Evolutionary conservation across 2,329 filamentous ascomycete species (phyloP).

Genomic region (Penicillium sp.): DNA sequence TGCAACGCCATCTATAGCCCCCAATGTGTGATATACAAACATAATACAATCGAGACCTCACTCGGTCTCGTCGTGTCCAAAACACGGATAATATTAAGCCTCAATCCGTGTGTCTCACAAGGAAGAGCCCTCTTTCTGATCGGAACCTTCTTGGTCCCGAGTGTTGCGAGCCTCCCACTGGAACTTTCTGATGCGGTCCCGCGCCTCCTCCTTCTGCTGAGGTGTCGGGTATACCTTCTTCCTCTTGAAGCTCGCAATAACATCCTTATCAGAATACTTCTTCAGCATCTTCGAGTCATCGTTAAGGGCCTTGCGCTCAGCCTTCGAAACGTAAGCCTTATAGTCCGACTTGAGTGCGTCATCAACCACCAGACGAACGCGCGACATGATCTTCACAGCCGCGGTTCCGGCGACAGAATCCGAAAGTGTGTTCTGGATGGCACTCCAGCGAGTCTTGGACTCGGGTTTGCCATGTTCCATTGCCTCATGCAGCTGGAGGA

Average conservation of each 20-base stretch:
- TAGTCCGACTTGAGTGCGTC: conserved; percentile 30
- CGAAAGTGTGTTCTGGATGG: conserved; percentile 14
- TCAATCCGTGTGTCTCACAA: background rate
- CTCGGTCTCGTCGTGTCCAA: background rate
- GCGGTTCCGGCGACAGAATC: conserved; percentile 24
- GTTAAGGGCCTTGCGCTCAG: conserved; percentile 21
- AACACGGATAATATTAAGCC: background rate
- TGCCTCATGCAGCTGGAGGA: conserved; percentile 29
- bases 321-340: conserved; percentile 23
- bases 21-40: conserved; percentile 18
- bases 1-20: conserved; percentile 16
- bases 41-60: conserved; percentile 14
- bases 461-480: conserved; percentile 20
- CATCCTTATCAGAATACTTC: conserved; percentile 29
- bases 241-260: conserved; percentile 13
- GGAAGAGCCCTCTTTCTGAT: background rate
- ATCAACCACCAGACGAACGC: conserved; percentile 37
- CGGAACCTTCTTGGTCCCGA: background rate
- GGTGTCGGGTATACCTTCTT: conserved; percentile 22
- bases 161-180: background rate
- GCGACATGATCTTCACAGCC: conserved; percentile 23
- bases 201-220: conserved; percentile 22
- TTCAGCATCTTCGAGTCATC: conserved; percentile 28
- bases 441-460: conserved; percentile 1
- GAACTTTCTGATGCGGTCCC: conserved; percentile 10